A percentile compares a stretch with the other conserved stretches of the same genome.
Evolutionary conservation across 2,329 filamentous ascomycete species (phyloP).

Genomic region (Pezicula carpinea): DNA sequence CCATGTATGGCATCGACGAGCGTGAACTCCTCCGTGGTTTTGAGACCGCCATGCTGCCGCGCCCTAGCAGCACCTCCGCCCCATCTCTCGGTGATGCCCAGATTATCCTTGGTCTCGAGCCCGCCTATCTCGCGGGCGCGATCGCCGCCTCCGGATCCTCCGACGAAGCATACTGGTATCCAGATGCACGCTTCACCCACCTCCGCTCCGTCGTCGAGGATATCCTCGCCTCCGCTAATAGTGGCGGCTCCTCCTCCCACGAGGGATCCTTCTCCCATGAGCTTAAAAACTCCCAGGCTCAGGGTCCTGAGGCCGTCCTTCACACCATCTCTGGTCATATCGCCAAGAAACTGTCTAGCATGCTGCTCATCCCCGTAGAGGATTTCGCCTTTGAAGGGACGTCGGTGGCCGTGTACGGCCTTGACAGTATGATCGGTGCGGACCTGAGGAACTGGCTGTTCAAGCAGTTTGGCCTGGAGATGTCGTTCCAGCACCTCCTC

Average conservation of each 20-base stretch:
- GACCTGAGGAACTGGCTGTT: constrained; percentile 28
- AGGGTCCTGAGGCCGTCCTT: constrained; percentile 15
- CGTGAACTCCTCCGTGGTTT: constrained; percentile 20
- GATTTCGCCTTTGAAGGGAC: constrained; percentile 40
- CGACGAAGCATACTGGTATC: constrained; percentile 25
- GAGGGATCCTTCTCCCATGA: constrained; percentile 15
- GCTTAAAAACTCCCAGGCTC: constrained; percentile 18
- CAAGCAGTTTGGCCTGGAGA: constrained; percentile 33
- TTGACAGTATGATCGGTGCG: constrained; percentile 21
- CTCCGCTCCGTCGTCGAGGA: no score
- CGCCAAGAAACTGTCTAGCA: constrained; percentile 40
- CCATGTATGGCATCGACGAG: constrained; percentile 14
- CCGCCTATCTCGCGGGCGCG: constrained; percentile 4
- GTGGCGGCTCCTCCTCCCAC: constrained; percentile 22
- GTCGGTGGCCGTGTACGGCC: constrained; percentile 37
- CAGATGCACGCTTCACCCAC: constrained; percentile 17
- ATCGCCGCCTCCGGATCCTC: background rate
- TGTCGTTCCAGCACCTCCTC: constrained; percentile 35
- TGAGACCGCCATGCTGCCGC: constrained; percentile 21
- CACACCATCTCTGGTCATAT: constrained; percentile 32
- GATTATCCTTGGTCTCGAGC: constrained; percentile 25
- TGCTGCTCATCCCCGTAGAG: constrained; percentile 42
- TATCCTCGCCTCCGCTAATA: background rate
- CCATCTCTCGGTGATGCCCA: constrained; percentile 10
- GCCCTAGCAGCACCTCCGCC: background rate